Conservation (phyloP, 2,329 filamentous ascomycete genomes). For the Phialocephala sp. region DNA sequence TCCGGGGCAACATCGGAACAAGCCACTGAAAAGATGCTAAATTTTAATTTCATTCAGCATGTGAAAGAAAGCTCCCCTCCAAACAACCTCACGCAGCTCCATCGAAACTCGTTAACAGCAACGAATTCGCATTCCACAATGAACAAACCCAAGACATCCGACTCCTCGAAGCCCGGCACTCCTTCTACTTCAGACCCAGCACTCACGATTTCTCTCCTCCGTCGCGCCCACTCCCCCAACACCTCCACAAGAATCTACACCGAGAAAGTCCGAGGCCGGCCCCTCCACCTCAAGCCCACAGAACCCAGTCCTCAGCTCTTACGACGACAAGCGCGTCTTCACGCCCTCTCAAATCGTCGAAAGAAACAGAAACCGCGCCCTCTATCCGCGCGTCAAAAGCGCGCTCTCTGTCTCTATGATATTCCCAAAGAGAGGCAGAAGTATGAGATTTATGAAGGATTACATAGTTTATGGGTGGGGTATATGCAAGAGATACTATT, state of each 20-base stretch:
- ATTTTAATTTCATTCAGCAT: conserved; percentile 25
- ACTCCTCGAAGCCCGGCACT: background rate
- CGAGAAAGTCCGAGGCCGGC: conserved; percentile 81
- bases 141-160: background rate
- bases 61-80: conserved; percentile 26
- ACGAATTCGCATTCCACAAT: background rate
- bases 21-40: background rate
- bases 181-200: conserved; percentile 14
- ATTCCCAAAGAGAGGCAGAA: conserved; percentile 71
- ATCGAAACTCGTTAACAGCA: conserved; percentile 3
- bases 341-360: conserved; percentile 47
- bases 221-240: conserved; percentile 78
- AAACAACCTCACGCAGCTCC: background rate
- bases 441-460: conserved; percentile 77
- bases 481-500: conserved; percentile 85
- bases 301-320: conserved; percentile 59
- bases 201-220: conserved; percentile 68
- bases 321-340: conserved; percentile 43
- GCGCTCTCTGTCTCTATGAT: conserved; percentile 73
- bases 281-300: conserved; percentile 50
- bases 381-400: conserved; percentile 80
- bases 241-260: conserved; percentile 74
- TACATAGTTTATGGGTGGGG: conserved; percentile 80
- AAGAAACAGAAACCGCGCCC: conserved; percentile 64
- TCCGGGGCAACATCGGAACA: background rate